Evolutionary conservation across 345 rosid species (phyloP).

Genomic region (Ceriops decandra): DNA sequence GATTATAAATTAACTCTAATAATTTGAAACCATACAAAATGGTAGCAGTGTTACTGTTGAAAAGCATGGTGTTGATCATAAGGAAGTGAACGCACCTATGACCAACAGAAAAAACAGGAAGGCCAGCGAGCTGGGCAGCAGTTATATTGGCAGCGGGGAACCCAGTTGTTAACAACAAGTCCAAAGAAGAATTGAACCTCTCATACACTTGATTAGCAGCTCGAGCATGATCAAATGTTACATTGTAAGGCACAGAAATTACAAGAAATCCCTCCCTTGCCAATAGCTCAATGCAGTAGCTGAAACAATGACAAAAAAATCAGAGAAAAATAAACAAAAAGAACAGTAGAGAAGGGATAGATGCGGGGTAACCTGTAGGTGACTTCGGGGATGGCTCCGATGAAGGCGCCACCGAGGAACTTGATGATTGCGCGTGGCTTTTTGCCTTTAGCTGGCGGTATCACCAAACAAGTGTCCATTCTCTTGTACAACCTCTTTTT

Average conservation of each 20-base stretch:
- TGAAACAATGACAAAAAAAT: slow-evolving; percentile 11
- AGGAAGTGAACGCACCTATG: slow-evolving; percentile 54
- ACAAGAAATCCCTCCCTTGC: slow-evolving; percentile 84
- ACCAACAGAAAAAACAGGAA: slow-evolving; percentile 80
- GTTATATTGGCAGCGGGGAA: slow-evolving; percentile 49
- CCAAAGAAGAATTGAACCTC: slow-evolving; percentile 73
- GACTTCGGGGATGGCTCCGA: slow-evolving; percentile 90
- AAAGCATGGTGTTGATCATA: not conserved
- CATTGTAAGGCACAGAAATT: slow-evolving; percentile 77
- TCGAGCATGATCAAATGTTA: slow-evolving; percentile 84
- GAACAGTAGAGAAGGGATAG: not conserved
- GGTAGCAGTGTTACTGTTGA: not conserved
- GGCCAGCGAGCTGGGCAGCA: slow-evolving; percentile 52
- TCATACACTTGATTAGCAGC: slow-evolving; percentile 67
- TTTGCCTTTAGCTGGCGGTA: slow-evolving; percentile 49
- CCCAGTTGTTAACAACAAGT: slow-evolving; percentile 51
- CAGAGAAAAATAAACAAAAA: not conserved
- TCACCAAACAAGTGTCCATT: slow-evolving; percentile 58
- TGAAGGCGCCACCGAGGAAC: slow-evolving; percentile 84
- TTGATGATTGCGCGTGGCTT: slow-evolving; percentile 72
- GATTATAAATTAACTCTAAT: too few species aligned
- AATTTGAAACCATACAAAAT: not conserved
- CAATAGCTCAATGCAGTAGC: slow-evolving; percentile 71
- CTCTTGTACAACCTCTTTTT: slow-evolving; percentile 40
- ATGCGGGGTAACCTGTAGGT: slow-evolving; percentile 55